Conservation (phyloP, 2,329 filamentous ascomycete species). For the Nothophoma quercina region DNA sequence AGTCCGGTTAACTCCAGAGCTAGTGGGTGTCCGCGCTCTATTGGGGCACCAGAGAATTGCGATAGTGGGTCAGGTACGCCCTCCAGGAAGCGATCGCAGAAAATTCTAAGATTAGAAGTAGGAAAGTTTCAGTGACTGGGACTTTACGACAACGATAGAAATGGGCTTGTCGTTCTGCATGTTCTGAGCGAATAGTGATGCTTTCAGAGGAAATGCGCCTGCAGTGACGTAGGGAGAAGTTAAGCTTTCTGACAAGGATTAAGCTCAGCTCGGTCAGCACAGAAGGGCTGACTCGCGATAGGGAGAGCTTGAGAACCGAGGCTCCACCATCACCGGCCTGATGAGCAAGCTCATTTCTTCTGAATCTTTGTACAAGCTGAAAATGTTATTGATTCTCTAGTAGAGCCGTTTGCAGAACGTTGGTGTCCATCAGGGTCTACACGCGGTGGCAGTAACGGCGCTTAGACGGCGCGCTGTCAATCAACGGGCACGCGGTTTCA, state of each 20-base stretch:
- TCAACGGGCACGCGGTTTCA: neutral
- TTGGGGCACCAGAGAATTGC: constrained; percentile 1
- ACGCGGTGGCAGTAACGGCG: neutral
- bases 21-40: constrained; percentile 20
- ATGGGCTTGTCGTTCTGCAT: neutral
- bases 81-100: neutral
- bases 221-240: constrained; percentile 1
- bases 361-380: neutral
- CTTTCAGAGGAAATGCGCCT: neutral
- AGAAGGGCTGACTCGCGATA: neutral
- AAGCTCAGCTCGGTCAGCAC: constrained; percentile 11
- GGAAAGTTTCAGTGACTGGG: neutral
- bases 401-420: neutral
- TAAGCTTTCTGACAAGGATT: constrained; percentile 2
- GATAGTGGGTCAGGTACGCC: constrained; percentile 8
- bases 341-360: constrained; percentile 11
- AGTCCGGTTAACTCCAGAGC: constrained; percentile 10
- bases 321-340: neutral
- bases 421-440: neutral
- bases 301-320: constrained; percentile 6
- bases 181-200: constrained; percentile 3
- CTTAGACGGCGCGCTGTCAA: constrained; percentile 10
- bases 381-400: neutral
- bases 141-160: neutral
- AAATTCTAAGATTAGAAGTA: neutral